Conservation (phyloP, 805 yeast genomes). For the Yamadazyma sp. region DNA sequence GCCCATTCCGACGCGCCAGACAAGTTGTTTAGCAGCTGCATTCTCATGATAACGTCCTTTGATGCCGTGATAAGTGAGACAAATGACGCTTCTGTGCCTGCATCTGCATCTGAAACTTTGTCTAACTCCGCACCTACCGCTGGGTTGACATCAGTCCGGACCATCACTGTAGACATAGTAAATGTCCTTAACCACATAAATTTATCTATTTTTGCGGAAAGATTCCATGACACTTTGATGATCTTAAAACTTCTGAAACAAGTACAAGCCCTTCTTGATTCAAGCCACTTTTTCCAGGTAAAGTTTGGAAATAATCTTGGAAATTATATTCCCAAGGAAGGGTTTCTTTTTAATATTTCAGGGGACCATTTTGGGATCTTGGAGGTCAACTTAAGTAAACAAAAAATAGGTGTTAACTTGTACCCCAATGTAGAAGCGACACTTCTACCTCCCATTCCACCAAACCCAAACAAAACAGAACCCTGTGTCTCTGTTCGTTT, state of each 20-base stretch:
- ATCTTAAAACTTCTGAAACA: constrained; percentile 11
- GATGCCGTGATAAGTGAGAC: constrained; percentile 10
- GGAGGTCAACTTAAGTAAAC: constrained; percentile 10
- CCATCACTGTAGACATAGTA: constrained; percentile 8
- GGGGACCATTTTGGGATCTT: constrained; percentile 12
- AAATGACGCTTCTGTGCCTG: background rate
- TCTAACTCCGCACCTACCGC: background rate
- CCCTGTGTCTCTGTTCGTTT: constrained; percentile 6
- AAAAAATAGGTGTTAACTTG: constrained; percentile 2
- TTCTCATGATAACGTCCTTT: constrained; percentile 8
- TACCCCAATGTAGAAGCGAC: background rate
- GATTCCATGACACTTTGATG: constrained; percentile 11
- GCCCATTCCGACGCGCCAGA: background rate
- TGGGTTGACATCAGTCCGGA: background rate
- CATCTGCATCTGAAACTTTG: background rate
- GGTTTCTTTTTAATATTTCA: constrained; percentile 10
- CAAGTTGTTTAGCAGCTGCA: no score
- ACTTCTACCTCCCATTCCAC: background rate
- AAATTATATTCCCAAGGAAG: constrained; percentile 16
- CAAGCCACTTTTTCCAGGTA: constrained; percentile 3
- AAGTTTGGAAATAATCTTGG: constrained; percentile 13
- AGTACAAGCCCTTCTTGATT: background rate
- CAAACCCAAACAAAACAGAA: background rate
- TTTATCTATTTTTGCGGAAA: constrained; percentile 9
- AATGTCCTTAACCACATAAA: constrained; percentile 8